Evolutionary conservation across 345 rosid genomes (phyloP), one percentile per base, ranked within the genome.

Genomic region (Sonneratia alba): DNA sequence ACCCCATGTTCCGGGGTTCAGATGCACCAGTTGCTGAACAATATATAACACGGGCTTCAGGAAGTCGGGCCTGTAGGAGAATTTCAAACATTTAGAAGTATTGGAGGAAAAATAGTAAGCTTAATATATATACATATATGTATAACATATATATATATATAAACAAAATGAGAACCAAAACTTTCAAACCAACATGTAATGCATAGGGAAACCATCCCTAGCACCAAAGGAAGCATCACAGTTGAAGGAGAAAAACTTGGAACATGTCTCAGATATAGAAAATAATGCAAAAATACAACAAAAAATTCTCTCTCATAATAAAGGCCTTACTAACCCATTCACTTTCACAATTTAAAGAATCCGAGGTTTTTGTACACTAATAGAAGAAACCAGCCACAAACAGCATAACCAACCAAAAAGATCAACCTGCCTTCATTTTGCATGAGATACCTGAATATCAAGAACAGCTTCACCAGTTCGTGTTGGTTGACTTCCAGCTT

Each of bases 21-120:
- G 99, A 95, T 78, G 99, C 99, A 77, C 99, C 97, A 83, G 97
- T 95, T 69, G 97, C 99, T 64, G 99, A 95, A 87, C 99, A 95
- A 85, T 95, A 92, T 76, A 95, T 78, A 74, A 92, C 93, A 81
- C 97, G 93, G 77, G 97, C 95, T 74, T 92, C 97, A 74, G 96
- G 97, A 74, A 92, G 92, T 72, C 89, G 87, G 81, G 91, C 96
- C 99, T 94, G 97, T 79, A 51, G 14, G 19, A 56, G 36, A 38
- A 10, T 56, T 70, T 53, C 51, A 36, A 40, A 36, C 32, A 18
- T 40, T 34, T 56, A 40, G 63, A 55, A 19, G 59, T 14, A 37
- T 36, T 11, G 36, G 63, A 56, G 45, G 22, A 56, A 12, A 11
- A 22, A 38, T n/a, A 14, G 64, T 68, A 8, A 43, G 56, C 2